These are phyloP conservation scores for Schizophyllum amplum DNA, from an alignment of 1,284 basidiomycete genomes.

Conservation along the genomic window DNA sequence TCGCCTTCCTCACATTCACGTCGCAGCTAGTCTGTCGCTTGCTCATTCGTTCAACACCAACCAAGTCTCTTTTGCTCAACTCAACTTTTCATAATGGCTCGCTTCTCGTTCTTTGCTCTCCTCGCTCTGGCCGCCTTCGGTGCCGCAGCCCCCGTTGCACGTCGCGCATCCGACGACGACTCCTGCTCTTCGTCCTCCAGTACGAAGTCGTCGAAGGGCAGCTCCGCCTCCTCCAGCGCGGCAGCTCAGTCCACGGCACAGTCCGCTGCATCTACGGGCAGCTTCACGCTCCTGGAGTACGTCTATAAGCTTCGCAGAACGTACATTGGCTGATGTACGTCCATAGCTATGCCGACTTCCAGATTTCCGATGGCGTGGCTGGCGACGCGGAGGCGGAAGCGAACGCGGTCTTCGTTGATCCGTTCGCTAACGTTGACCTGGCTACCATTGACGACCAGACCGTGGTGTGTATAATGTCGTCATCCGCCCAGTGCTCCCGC, in stretches of 20 bases:
- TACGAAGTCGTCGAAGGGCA: not conserved
- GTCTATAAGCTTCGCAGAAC: not conserved
- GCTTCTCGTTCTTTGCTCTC: constrained; percentile 19
- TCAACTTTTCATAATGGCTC: constrained; percentile 15
- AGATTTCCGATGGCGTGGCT: constrained; percentile 36
- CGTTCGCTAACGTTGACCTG: constrained; percentile 29
- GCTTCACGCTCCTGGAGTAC: not conserved
- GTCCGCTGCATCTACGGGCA: not conserved
- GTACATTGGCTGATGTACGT: not conserved
- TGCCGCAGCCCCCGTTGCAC: constrained; percentile 12
- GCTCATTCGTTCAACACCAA: constrained; percentile 1
- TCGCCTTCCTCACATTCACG: constrained; percentile 7
- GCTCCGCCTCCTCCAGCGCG: not conserved
- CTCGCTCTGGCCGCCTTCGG: constrained; percentile 15
- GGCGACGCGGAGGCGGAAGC: constrained; percentile 34
- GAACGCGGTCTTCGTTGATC: constrained; percentile 34
- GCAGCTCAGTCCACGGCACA: not conserved
- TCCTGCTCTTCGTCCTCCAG: not conserved
- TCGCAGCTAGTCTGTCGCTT: constrained; percentile 8
- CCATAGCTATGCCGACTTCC: constrained; percentile 33
- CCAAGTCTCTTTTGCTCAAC: no score
- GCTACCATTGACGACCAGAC: constrained; percentile 17
- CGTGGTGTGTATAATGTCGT: constrained; percentile 5
- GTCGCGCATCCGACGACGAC: not conserved
- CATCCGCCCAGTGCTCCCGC: not conserved